Base-by-base conservation (phyloP, 139 green algal species). In the Tetradesmus lagerheimii region DNA sequence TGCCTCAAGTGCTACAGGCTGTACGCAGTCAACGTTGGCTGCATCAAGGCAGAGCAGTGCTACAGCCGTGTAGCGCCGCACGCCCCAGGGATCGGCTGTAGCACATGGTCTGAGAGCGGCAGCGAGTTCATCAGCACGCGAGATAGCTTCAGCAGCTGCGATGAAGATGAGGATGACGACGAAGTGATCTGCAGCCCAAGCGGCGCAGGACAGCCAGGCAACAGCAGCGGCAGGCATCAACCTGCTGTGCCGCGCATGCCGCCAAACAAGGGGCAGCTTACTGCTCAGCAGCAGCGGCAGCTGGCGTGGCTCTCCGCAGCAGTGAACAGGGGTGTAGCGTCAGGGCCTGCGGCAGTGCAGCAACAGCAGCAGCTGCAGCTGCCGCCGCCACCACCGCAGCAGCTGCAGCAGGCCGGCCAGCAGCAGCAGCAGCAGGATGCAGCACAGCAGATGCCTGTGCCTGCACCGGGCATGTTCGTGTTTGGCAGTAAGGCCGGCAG, bases 101-200 rank as follows among this genome's bases (percentile, higher is more conserved):
- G 76, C 4, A 64, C 71, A 29, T 95, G 91, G 89, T 94, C 92
- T 15, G 92, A 94, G 23, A 90, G 82, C 35, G 81, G 80, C 64
- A 92, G 86, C 4, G 94, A 96, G 62, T 94, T 94, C 85, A 91
- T 95, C 87, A 92, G 78, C 91, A 95, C 92, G 0, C 92, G 91
- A 18, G 94, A 92, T 86, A 93, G 87, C 86, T 95, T 96, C 88
- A 93, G 88, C 87, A 94, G 90, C 57, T 89, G 83, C 47, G 83
- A 57, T 14, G 71, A 79, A 27, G 83, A 77, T 16, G 83, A 88
- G 18, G 71, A 50, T 15, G 64, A 86, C 29, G 80, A 86, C 45
- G 80, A 74, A 25, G 41, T 38, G 41, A 2, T 31, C 80, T 34
- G 47, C 80, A 86, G 80, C 80, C n/a, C 45, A 45, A 31, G 45